Evolutionary conservation across 768 basidiomycete species (phyloP), one percentile per base, ranked within the genome.

Genomic region (Agrocybe pediades): DNA sequence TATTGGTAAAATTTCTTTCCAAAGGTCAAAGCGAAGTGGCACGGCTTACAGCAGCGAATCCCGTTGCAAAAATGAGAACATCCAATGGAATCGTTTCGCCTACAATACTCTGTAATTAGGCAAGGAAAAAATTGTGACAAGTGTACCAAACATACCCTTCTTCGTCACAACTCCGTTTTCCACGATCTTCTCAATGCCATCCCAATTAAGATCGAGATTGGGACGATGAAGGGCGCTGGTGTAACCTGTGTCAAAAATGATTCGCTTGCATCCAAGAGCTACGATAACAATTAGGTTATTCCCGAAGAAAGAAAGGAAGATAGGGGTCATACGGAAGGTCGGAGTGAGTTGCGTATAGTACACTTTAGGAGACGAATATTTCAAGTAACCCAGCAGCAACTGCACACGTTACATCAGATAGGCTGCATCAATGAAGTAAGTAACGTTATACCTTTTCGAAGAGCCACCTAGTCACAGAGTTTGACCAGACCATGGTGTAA

Each of bases 211-310:
- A 2, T 68, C 56, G 8, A 84, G 68, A 62, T 86, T 84, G 4
- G 74, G 67, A 5, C 68, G 71, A 52, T 78, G 71, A 23, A 84
- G 65, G 9, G 73, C 60, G 20, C 67, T 54, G 26, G 84, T 69
- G 58, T 76, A 85, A 16, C 71, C 70, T 0, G 76, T 70, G 59
- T 85, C 80, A 50, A 78, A 69, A 6, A 85, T 69, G 11, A 82
- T 60, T 15, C 84, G 79, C 63, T 80, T 83, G 60, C 83, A 85
- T 1, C 83, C 83, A 33, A 75, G 62, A 23, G 70, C 80, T 83
- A 46, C 6, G 30, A 16, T 44, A 33, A 9, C 9, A 16, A 21
- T 16, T 15, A 40, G 16, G 40, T 11, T 50, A 9, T 47, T 15
- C 49, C n/a, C 13, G 6, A n/a, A n/a, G 23, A 27, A 23, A 24